These are phyloP conservation scores for Sisymbrium irio DNA, from an alignment of 345 rosid genomes.

Conservation along the genomic window DNA sequence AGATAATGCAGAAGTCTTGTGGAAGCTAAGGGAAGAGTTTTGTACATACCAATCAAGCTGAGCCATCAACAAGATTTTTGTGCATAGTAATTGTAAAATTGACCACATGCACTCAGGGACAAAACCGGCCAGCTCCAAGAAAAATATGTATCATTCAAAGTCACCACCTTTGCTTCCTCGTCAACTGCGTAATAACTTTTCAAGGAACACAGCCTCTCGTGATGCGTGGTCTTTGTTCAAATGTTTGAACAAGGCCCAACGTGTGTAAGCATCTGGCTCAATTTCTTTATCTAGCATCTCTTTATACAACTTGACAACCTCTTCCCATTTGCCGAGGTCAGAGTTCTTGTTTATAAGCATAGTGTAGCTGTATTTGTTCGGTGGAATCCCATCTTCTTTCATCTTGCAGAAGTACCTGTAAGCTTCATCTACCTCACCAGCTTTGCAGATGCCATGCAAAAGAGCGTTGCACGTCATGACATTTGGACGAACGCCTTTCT, in stretches of 20 bases:
- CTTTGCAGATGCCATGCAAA: slow-evolving; percentile 61
- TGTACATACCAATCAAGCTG: slow-evolving; percentile 32
- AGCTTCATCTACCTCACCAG: slow-evolving; percentile 48
- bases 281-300: slow-evolving; percentile 64
- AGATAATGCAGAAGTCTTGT: background rate
- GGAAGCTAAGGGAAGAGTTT: background rate
- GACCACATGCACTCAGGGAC: slow-evolving; percentile 19
- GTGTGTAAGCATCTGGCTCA: slow-evolving; percentile 59
- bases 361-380: slow-evolving; percentile 71
- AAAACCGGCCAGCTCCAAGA: slow-evolving; percentile 21
- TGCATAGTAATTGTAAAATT: slow-evolving; percentile 20
- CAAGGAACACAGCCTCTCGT: slow-evolving; percentile 48
- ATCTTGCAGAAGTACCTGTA: slow-evolving; percentile 51
- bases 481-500: slow-evolving; percentile 52
- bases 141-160: slow-evolving; percentile 5
- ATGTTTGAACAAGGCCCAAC: slow-evolving; percentile 54
- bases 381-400: slow-evolving; percentile 52
- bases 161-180: slow-evolving; percentile 16
- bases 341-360: slow-evolving; percentile 61
- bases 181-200: slow-evolving; percentile 42
- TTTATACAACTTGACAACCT: slow-evolving; percentile 59
- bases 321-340: slow-evolving; percentile 52
- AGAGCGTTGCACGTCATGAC: slow-evolving; percentile 71
- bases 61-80: slow-evolving; percentile 22
- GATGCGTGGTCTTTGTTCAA: slow-evolving; percentile 46